Percentiles rank a stretch among this genome's conserved stretches.
These are phyloP conservation scores for Hygrophorus russula DNA, from an alignment of 768 basidiomycete species.

Conservation along the genomic window DNA sequence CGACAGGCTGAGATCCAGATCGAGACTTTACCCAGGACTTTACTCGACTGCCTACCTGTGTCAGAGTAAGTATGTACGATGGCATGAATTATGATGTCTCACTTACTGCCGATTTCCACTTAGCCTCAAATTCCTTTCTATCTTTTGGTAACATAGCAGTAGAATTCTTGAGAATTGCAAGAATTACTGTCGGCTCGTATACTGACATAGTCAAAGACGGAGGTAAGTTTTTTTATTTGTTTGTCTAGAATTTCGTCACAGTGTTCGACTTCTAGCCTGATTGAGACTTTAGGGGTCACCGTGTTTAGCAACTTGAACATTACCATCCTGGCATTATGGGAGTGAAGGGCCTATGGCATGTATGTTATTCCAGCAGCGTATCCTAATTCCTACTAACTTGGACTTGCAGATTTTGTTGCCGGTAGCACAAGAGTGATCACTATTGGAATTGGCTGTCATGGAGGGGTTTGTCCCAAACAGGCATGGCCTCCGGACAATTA, in stretches of 20 bases:
- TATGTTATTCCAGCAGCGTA: no score
- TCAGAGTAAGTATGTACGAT: not conserved
- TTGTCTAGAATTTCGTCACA: no score
- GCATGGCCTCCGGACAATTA: not conserved
- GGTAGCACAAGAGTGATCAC: slow-evolving; percentile 1
- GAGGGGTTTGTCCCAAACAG: slow-evolving; percentile 1
- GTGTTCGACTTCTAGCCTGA: no score
- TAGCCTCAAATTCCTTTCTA: not conserved
- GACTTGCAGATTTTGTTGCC: not conserved
- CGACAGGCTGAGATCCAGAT: not conserved
- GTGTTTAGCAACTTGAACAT: no score
- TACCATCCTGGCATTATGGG: no score
- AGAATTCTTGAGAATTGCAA: not conserved
- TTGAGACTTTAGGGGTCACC: no score
- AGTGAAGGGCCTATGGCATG: slow-evolving; percentile 1
- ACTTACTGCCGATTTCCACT: not conserved
- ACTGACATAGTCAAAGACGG: not conserved
- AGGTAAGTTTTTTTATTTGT: no score
- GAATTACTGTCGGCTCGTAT: not conserved
- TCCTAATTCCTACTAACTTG: not conserved
- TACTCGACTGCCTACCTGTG: not conserved
- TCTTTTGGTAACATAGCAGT: not conserved
- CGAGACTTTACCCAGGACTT: not conserved
- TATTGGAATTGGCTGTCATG: not conserved
- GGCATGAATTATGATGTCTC: not conserved